A percentile compares a stretch with the other conserved stretches of the same genome.
phyloP scores from a whole-genome alignment of 129 eudicot species.

The Flaveria sonorensis region DNA sequence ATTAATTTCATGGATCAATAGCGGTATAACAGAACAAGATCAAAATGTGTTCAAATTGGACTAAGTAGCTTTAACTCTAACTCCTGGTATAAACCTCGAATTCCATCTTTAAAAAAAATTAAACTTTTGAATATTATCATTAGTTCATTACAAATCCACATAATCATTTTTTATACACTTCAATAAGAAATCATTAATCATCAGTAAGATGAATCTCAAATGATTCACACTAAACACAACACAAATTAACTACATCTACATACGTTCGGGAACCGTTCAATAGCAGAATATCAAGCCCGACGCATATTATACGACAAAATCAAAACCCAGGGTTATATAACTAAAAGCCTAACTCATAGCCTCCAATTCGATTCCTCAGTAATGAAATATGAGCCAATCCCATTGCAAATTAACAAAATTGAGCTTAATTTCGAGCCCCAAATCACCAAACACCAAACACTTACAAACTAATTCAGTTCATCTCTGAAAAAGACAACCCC shows the following conservation, averaged over 20 bases:
- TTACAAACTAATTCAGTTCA: not conserved
- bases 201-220: too few relatives aligned
- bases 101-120: not conserved
- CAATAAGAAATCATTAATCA: too few relatives aligned
- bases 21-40: not conserved
- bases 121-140: too few relatives aligned
- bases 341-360: not conserved
- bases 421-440: not conserved
- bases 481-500: too few relatives aligned
- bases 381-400: not conserved
- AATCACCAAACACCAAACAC: not conserved
- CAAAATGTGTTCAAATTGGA: not conserved
- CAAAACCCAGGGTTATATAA: not conserved
- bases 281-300: not conserved
- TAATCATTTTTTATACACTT: not conserved
- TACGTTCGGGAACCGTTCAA: not conserved
- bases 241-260: not conserved
- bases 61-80: not conserved
- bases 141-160: not conserved
- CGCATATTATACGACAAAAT: not conserved
- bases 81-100: not conserved
- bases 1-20: not conserved
- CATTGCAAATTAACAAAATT: slow-evolving; percentile 4
- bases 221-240: not conserved
- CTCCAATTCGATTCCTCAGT: not conserved